Evolutionary conservation across 2,329 filamentous ascomycete genomes (phyloP), one percentile per base, ranked within the genome.

Genomic region (Nothophoma quercina): DNA sequence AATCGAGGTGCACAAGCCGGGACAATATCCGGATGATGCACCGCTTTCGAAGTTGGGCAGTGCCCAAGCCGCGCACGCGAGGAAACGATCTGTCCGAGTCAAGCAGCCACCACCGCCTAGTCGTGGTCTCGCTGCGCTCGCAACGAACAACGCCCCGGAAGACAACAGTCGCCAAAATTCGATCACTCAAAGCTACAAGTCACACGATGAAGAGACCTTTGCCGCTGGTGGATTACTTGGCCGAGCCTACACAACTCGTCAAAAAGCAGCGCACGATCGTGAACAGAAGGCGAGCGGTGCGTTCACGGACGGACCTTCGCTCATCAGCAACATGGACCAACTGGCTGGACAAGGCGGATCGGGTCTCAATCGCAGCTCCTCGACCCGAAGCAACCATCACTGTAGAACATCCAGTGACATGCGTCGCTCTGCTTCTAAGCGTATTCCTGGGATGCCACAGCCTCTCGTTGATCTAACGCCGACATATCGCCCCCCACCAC

Each of bases 401-500:
- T 49, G 59, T 33, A 64, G 65, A 15, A 63, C 64, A 2, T 74
- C 75, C 19, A 66, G 71, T 30, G 73, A 77, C 49, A 67, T 81
- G 4, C 72, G 74, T 32, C 77, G 80, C 41, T 77, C 77, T n/a
- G 72, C 70, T n/a, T 83, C 82, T 2, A 73, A 67, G 39, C 70
- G 72, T 6, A 68, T 72, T 19, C 64, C 63, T 25, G 63, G 60
- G 7, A 76, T 72, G 62, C 79, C 80, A 2, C 85, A 85, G 56
- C 88, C 89, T 1, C 79, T 92, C 5, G 75, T 92, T 23, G 88
- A 90, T 64, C 79, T 91, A 32, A 86, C 85, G 0, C 85, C 86
- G 0, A 78, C 80, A 40, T 88, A 87, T 65, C 79, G 82, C 41
- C 86, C 89, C 56, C 81, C 86, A 6, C 87, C 87, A 15, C 80